Base-by-base conservation (phyloP, 805 yeast species). In the Alloascoidea africana region DNA sequence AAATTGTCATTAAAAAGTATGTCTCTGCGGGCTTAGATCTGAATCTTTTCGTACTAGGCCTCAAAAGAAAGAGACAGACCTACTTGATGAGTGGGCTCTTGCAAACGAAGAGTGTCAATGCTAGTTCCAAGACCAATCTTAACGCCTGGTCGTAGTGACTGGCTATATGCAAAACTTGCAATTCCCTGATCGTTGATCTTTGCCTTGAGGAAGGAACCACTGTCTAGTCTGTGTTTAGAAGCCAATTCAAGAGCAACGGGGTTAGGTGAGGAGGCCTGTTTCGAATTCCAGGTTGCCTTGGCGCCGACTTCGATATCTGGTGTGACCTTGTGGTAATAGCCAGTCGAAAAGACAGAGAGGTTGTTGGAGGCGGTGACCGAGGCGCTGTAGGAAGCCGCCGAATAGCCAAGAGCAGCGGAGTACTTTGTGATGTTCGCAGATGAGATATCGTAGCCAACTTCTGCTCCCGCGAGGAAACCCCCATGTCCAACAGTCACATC, bases 81-180 rank as follows among this genome's bases (percentile, higher is more conserved):
- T 56, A 91, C 71, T 76, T 91, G 87, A 78, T 91, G 98, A 56
- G 91, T 94, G 47, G 96, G 84, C 71, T 87, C 96, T 59, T 83
- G 77, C 58, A 91, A 73, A 65, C 89, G 82, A 65, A 87, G 74
- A 54, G 96, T 94, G 65, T 91, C 95, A 65, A 91, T 78, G 46
- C 94, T 84, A 53, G 93, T 82, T 73, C 98, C 98, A 48, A 91
- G 73, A 62, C 98, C 98, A 54, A 91, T 70, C 57, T 83, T 84
- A 53, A 91, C 95, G 64, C 96, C 96, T 44, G 93, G 93, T 70
- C 89, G 83, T 63, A 91, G 73, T 53, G 73, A 78, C 70, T 89
- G 97, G 58, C 89, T 81, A 79, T 87, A 91, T 46, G 96, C 72
- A 54, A 91, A 68, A 48, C 95, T 86, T 50, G 95, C 80, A 53